Evolutionary conservation across 176 grass and related monocot genomes (phyloP), one percentile per base, ranked within the genome.

Genomic region (Luzula sylvatica): DNA sequence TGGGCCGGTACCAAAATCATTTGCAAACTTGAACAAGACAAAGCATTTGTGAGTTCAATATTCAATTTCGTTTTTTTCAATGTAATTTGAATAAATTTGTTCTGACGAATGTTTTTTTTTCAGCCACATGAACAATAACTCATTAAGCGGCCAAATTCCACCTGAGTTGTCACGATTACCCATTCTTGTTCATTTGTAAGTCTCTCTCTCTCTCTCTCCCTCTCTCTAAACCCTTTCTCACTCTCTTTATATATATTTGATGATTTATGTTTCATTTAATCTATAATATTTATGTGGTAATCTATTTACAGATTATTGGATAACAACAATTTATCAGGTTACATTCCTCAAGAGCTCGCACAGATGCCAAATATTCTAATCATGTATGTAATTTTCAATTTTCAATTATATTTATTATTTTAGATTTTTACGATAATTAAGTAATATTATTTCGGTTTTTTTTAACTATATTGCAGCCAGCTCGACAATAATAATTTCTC

Each of bases 91-190:
- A 4, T 26, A 22, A 53, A 71, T 45, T 55, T 30, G 48, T 76
- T 62, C 23, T 26, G 17, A 55, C 8, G 21, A 26, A 30, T 70
- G 64, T 7, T 73, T 66, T 71, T 67, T 45, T 50, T 67, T 61
- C 61, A 96, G 92, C 62, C 92, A 90, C 72, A 96, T 90, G 92
- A 96, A 96, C 59, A 96, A 96, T 47, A 96, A 96, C 69, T 96
- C 92, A 12, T 81, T 96, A 61, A 96, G 78, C 53, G 85, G 92
- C 42, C 46, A 74, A 68, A 86, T 96, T 56, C 92, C 92, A 29
- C 29, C 50, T 4, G 81, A 90, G 74, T 23, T 96, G 52, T 86
- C 77, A 50, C 72, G 58, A 71, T 65, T 90, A 42, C 72, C 71
- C 26, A 12, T 9, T 23, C 92, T 96, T 69, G n/a, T 86, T 73